phyloP scores from a whole-genome alignment of 768 basidiomycete genomes.

The Xerocomus spinulosus region DNA sequence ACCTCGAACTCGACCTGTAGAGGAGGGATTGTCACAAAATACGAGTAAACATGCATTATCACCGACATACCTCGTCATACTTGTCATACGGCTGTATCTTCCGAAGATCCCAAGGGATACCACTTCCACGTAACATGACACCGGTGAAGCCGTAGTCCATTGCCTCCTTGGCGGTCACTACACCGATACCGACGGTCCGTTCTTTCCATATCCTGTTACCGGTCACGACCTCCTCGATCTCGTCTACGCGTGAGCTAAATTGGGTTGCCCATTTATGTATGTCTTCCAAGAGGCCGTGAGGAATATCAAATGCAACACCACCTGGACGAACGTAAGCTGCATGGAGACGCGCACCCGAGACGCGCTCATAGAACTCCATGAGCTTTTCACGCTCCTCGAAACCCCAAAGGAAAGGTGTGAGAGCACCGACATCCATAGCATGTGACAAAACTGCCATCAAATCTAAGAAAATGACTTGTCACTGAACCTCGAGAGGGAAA shows the following conservation, averaged over 20 bases:
- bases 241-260: slow-evolving; percentile 85
- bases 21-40: background rate
- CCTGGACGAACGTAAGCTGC: slow-evolving; percentile 98
- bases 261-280: slow-evolving; percentile 98
- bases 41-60: background rate
- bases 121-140: slow-evolving; percentile 94
- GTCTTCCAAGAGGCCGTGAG: slow-evolving; percentile 97
- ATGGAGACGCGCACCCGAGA: slow-evolving; percentile 95
- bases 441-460: slow-evolving; percentile 96
- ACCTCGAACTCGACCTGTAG: slow-evolving; percentile 90
- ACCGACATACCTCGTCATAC: slow-evolving; percentile 71
- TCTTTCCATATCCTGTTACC: slow-evolving; percentile 99
- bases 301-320: slow-evolving; percentile 95
- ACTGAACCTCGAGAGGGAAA: background rate
- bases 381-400: slow-evolving; percentile 99
- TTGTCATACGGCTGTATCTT: slow-evolving; percentile 94
- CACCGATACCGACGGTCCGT: slow-evolving; percentile 85
- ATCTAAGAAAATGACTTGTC: slow-evolving; percentile 42
- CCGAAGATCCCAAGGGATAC: slow-evolving; percentile 91
- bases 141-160: slow-evolving; percentile 92
- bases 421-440: slow-evolving; percentile 95
- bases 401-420: slow-evolving; percentile 99
- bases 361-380: slow-evolving; percentile 99
- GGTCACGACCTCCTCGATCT: slow-evolving; percentile 96
- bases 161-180: slow-evolving; percentile 89